phyloP scores from a whole-genome alignment of 192 early-diverging fungal species.

The Coemansia sp. region DNA sequence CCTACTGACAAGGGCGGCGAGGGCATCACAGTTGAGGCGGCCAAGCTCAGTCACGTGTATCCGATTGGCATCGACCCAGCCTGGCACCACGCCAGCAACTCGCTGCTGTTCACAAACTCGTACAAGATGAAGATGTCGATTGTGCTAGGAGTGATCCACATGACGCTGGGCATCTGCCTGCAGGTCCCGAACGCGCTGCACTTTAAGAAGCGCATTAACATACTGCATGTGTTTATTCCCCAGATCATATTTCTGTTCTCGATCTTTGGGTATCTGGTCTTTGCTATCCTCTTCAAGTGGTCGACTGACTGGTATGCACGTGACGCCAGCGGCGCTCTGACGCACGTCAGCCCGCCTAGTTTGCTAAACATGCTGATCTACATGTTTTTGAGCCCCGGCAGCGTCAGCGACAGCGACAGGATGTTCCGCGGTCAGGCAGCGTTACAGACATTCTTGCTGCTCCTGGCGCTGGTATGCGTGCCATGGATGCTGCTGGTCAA shows the following conservation, averaged over 20 bases:
- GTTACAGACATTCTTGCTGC: constrained; percentile 78
- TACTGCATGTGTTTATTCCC: constrained; percentile 86
- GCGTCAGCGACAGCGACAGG: constrained; percentile 62
- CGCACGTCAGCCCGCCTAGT: constrained; percentile 78
- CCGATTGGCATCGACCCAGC: constrained; percentile 86
- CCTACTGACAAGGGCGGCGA: constrained; percentile 58
- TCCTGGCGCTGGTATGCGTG: constrained; percentile 83
- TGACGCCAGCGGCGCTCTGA: constrained; percentile 65
- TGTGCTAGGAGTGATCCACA: constrained; percentile 94
- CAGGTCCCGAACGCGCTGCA: constrained; percentile 88
- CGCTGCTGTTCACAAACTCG: constrained; percentile 92
- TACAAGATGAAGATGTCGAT: constrained; percentile 99
- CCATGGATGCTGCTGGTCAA: constrained; percentile 98
- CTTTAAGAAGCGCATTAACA: constrained; percentile 78
- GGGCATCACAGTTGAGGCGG: constrained; percentile 60
- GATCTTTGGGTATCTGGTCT: constrained; percentile 94
- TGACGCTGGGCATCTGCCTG: constrained; percentile 92
- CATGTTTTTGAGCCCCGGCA: constrained; percentile 96
- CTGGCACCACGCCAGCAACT: constrained; percentile 94
- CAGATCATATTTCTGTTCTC: constrained; percentile 90
- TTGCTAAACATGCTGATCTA: constrained; percentile 98
- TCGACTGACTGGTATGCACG: constrained; percentile 81
- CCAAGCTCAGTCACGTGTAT: constrained; percentile 66
- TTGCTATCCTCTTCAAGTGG: constrained; percentile 97
- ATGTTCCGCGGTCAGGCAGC: constrained; percentile 85